These are phyloP conservation scores for Cystobasidium slooffiae DNA, from an alignment of 1,284 basidiomycete genomes.

Conservation along the genomic window DNA sequence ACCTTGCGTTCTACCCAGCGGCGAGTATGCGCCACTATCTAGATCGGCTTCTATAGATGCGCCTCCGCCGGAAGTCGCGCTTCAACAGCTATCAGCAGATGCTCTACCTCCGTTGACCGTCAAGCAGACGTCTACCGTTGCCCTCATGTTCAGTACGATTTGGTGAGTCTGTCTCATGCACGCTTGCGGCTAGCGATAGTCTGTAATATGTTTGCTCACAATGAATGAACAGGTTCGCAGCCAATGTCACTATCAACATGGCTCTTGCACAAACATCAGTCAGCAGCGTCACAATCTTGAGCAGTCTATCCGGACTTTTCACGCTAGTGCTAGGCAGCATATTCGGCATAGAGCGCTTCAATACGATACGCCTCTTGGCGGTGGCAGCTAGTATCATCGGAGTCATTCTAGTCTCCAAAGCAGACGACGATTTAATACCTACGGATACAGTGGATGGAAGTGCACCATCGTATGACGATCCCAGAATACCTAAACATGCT, in stretches of 20 bases:
- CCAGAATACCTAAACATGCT: conserved; percentile 51
- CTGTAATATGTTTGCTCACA: too few relatives aligned
- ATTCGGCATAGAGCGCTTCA: conserved; percentile 79
- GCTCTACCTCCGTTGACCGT: conserved; percentile 64
- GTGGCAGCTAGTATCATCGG: conserved; percentile 82
- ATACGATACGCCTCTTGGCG: conserved; percentile 74
- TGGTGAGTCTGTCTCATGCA: conserved; percentile 35
- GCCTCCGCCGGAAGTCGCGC: conserved; percentile 36
- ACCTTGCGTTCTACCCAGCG: conserved; percentile 3
- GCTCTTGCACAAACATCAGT: conserved; percentile 83
- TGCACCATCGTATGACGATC: conserved; percentile 50
- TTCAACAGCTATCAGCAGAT: conserved; percentile 27
- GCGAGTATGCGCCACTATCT: conserved; percentile 42
- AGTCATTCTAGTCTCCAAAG: conserved; percentile 74
- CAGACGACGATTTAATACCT: conserved; percentile 61
- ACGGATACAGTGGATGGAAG: conserved; percentile 58
- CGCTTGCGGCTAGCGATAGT: not conserved
- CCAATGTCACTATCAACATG: conserved; percentile 86
- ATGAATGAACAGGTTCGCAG: conserved; percentile 71
- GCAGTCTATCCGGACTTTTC: conserved; percentile 90
- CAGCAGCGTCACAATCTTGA: conserved; percentile 84
- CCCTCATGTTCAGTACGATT: conserved; percentile 69
- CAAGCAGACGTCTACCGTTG: conserved; percentile 74
- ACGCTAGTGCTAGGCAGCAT: conserved; percentile 84
- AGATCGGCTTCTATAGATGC: conserved; percentile 25